Percentiles rank a stretch among this genome's conserved stretches.
These are phyloP conservation scores for Kwoniella dejecticola DNA, from an alignment of 768 basidiomycete species.

Conservation along the genomic window DNA sequence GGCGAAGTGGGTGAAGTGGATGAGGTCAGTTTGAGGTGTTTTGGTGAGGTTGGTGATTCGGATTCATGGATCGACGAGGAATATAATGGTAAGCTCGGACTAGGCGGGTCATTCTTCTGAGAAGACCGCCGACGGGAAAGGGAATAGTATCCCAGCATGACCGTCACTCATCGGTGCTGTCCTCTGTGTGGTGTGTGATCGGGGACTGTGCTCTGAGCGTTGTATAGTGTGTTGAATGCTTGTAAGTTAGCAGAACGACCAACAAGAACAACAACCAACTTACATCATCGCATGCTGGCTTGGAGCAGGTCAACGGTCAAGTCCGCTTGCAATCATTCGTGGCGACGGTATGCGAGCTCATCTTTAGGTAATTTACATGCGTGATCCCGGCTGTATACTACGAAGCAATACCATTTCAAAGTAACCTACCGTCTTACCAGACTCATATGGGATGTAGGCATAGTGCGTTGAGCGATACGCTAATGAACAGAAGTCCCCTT, in stretches of 20 bases:
- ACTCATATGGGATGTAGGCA: no score
- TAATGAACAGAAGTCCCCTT: background rate
- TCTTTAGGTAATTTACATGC: background rate
- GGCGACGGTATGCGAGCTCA: background rate
- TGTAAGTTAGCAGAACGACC: background rate
- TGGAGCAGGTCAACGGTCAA: no score
- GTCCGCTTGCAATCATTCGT: no score
- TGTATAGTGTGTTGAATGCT: background rate
- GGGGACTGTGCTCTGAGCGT: background rate
- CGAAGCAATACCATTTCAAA: no score
- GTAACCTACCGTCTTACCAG: no score
- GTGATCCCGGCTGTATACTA: no score
- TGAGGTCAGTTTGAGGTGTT: background rate
- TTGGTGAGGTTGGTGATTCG: slow-evolving; percentile 1
- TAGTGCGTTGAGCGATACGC: no score
- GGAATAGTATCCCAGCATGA: slow-evolving; percentile 20
- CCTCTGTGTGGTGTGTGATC: slow-evolving; percentile 4
- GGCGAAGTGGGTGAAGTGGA: background rate
- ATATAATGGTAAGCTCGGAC: slow-evolving; percentile 5
- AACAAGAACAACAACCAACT: no score
- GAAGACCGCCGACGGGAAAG: slow-evolving; percentile 10
- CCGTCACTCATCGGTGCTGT: background rate
- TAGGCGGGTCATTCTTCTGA: slow-evolving; percentile 1
- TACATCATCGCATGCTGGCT: background rate
- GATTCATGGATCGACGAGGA: slow-evolving; percentile 9